phyloP scores from a whole-genome alignment of 148 eudicot genomes.

The Heliosperma pusillum region DNA sequence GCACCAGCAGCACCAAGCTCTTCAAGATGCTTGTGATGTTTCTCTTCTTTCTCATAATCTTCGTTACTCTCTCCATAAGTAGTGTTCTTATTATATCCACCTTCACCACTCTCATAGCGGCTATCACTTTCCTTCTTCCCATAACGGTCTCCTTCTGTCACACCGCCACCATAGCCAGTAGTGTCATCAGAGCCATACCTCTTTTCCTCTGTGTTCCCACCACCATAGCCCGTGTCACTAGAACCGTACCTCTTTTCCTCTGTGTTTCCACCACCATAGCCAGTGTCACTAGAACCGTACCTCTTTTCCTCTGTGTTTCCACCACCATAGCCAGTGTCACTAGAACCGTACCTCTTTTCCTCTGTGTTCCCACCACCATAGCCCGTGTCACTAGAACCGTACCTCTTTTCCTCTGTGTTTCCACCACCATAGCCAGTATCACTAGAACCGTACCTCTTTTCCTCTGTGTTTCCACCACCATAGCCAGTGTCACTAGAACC shows the following conservation, averaged over 20 bases:
- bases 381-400: slow-evolving; percentile 17
- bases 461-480: slow-evolving; percentile 1
- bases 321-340: slow-evolving; percentile 9
- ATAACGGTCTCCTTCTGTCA: slow-evolving; percentile 9
- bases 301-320: slow-evolving; percentile 12
- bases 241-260: slow-evolving; percentile 9
- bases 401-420: slow-evolving; percentile 12
- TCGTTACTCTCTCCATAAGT: slow-evolving; percentile 6
- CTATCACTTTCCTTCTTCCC: slow-evolving; percentile 5
- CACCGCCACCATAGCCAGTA: slow-evolving; percentile 1
- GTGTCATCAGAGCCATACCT: slow-evolving; percentile 18
- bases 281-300: slow-evolving; percentile 20
- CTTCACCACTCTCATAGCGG: slow-evolving; percentile 10
- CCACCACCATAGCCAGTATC: slow-evolving; percentile 19
- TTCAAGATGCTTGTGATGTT: slow-evolving; percentile 37
- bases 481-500: slow-evolving; percentile 16
- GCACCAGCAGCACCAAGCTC: slow-evolving; percentile 30
- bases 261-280: neutral
- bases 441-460: slow-evolving; percentile 19
- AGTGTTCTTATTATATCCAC: slow-evolving; percentile 5
- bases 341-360: slow-evolving; percentile 17
- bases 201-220: slow-evolving; percentile 13
- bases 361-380: slow-evolving; percentile 12
- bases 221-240: neutral
- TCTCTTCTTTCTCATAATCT: slow-evolving; percentile 39